Conservation (phyloP, 2,329 filamentous ascomycete species). For the Fonsecaea monophora region DNA sequence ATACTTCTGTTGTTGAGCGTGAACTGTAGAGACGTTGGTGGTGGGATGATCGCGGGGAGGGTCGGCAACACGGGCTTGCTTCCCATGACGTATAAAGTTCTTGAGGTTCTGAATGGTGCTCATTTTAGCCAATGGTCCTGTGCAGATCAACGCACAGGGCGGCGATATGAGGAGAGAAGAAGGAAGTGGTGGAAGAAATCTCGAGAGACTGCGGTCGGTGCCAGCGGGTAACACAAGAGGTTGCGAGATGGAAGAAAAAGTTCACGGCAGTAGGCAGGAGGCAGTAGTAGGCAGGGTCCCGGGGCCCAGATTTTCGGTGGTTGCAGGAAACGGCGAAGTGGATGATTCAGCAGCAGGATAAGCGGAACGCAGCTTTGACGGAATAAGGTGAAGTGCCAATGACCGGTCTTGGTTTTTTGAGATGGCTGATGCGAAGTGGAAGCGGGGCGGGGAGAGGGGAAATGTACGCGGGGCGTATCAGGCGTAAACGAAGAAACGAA, state of each 20-base stretch:
- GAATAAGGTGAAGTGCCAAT: slow-evolving; percentile 7
- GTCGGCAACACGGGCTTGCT: slow-evolving; percentile 79
- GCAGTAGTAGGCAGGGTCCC: background rate
- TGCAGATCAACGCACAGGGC: background rate
- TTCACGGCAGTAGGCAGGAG: slow-evolving; percentile 9
- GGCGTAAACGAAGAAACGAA: background rate
- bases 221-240: background rate
- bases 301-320: slow-evolving; percentile 3
- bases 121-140: slow-evolving; percentile 51
- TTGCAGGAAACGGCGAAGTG: slow-evolving; percentile 1
- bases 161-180: background rate
- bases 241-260: slow-evolving; percentile 2
- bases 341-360: slow-evolving; percentile 20
- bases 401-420: slow-evolving; percentile 4
- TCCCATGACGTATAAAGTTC: slow-evolving; percentile 97
- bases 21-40: slow-evolving; percentile 67
- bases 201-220: background rate
- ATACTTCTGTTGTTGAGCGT: slow-evolving; percentile 67
- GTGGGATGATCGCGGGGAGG: slow-evolving; percentile 66
- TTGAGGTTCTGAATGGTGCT: slow-evolving; percentile 90
- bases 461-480: slow-evolving; percentile 2
- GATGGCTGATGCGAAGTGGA: background rate
- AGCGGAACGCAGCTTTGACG: slow-evolving; percentile 6
- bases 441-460: slow-evolving; percentile 7
- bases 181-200: slow-evolving; percentile 6